These are phyloP conservation scores for Beauveria asiatica DNA, from an alignment of 2,329 filamentous ascomycete species.

Conservation along the genomic window DNA sequence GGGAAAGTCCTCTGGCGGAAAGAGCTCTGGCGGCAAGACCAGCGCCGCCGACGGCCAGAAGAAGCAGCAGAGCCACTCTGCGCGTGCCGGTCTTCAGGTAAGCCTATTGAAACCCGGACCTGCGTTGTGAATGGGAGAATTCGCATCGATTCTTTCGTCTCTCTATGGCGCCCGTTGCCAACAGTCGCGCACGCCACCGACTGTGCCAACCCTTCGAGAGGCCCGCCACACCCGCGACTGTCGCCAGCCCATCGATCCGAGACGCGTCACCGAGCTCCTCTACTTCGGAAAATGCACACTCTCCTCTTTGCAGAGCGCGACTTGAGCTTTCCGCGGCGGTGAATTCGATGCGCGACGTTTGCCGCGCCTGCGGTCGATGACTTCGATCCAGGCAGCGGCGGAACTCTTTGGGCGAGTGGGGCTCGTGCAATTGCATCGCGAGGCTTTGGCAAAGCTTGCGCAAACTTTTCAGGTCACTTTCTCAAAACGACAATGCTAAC, in stretches of 20 bases:
- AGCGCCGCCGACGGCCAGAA: constrained; percentile 53
- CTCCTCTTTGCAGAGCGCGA: not conserved
- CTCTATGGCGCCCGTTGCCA: constrained; percentile 9
- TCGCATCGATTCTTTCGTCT: constrained; percentile 11
- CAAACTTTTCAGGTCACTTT: not conserved
- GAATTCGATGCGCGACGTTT: constrained; percentile 7
- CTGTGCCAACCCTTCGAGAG: not conserved
- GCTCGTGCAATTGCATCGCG: constrained; percentile 12
- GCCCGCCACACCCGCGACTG: not conserved
- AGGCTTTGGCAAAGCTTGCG: constrained; percentile 13
- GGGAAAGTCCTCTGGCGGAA: constrained; percentile 86
- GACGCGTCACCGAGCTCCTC: constrained; percentile 4
- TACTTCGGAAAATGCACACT: not conserved
- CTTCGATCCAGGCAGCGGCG: not conserved
- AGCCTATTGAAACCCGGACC: constrained; percentile 26
- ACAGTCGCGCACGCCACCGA: not conserved
- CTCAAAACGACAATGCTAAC: constrained; percentile 16
- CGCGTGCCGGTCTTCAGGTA: constrained; percentile 92
- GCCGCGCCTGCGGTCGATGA: constrained; percentile 4
- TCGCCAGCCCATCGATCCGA: not conserved
- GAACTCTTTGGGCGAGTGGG: constrained; percentile 8
- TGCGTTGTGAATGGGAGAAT: not conserved
- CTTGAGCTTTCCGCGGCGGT: not conserved
- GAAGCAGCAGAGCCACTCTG: constrained; percentile 93
- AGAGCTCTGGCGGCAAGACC: constrained; percentile 74